Evolutionary conservation across 2,329 filamentous ascomycete species (phyloP), one percentile per base, ranked within the genome.

Genomic region (Beauveria medogensis): DNA sequence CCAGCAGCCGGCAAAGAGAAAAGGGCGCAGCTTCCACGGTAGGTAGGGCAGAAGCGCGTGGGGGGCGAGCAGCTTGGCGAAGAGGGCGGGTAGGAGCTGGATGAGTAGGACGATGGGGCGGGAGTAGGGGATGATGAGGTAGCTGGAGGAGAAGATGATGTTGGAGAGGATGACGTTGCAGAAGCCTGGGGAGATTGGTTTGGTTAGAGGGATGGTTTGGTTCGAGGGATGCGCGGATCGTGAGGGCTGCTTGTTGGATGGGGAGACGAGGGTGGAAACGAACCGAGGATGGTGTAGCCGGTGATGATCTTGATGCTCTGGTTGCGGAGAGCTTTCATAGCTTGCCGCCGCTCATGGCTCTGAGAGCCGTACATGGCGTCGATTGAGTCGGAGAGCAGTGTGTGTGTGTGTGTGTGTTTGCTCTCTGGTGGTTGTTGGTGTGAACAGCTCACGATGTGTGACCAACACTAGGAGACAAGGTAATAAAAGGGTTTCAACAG

Each of bases 41-140:
- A 68, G 60, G 40, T 66, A 60, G 47, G 67, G 65, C 40, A 74
- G 63, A 59, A 70, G 10, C 34, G 34, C 34, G 58, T 72, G 63
- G 22, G 71, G 67, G 46, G 72, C 55, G 8, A 66, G 5, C 22
- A 71, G 61, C 43, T 73, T 75, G n/a, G 64, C 62, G 10, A 63
- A 46, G 7, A 75, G 60, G 14, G 65, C 67, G 5, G 73, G 72
- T 1, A 72, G 46, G 3, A 67, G 64, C 53, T 74, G 69, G 30
- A 74, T 67, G 47, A 74, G 62, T 37, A 71, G 43, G 54, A 74
- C 71, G 51, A 67, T 55, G 55, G 69, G 68, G 40, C 69, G 67
- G 1, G 72, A 67, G 50, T 70, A 74, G 0, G 72, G 71, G 53
- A 74, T 67, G 53, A 73, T 71, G 63, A 74, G 70, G 50, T 74